Conservation (phyloP, 2,329 filamentous ascomycete genomes). For the Furcasterigmium sp. region DNA sequence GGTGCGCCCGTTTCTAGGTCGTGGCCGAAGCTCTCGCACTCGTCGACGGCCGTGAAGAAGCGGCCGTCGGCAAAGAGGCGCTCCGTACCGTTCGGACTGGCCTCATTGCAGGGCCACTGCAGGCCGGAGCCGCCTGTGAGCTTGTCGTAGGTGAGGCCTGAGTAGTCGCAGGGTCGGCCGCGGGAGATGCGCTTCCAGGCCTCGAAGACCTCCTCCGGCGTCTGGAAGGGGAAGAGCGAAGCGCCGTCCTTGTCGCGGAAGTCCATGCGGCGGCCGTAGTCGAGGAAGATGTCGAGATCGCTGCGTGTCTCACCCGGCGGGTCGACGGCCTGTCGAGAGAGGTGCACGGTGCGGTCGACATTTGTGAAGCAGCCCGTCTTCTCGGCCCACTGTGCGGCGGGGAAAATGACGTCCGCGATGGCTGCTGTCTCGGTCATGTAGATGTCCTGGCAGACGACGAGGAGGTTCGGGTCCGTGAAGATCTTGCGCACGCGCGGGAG, state of each 20-base stretch:
- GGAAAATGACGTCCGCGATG: slow-evolving; percentile 29
- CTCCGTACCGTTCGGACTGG: slow-evolving; percentile 25
- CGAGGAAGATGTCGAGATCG: slow-evolving; percentile 28
- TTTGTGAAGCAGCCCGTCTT: slow-evolving; percentile 33
- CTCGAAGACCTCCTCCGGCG: slow-evolving; percentile 26
- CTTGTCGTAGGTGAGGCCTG: slow-evolving; percentile 24
- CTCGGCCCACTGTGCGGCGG: slow-evolving; percentile 29
- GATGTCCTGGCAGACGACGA: slow-evolving; percentile 29
- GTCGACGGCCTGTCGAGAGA: slow-evolving; percentile 29
- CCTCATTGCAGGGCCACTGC: slow-evolving; percentile 29
- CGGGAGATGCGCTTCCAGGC: slow-evolving; percentile 26
- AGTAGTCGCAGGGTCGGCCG: slow-evolving; percentile 28
- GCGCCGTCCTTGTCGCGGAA: slow-evolving; percentile 26
- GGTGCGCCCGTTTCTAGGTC: slow-evolving; percentile 29
- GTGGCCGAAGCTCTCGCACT: slow-evolving; percentile 29
- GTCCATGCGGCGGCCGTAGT: slow-evolving; percentile 25
- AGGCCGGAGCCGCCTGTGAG: slow-evolving; percentile 27
- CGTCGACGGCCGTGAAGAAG: slow-evolving; percentile 28
- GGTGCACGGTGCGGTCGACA: slow-evolving; percentile 29
- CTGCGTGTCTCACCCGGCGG: slow-evolving; percentile 27
- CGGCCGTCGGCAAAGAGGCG: slow-evolving; percentile 23
- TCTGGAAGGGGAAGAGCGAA: slow-evolving; percentile 20
- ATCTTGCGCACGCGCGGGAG: slow-evolving; percentile 20
- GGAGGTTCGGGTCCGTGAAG: slow-evolving; percentile 24
- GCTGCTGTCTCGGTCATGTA: slow-evolving; percentile 28